A percentile compares a stretch with the other conserved stretches of the same genome.
These are phyloP conservation scores for Ustilago bromivora DNA, from an alignment of 1,284 basidiomycete genomes.

Conservation along the genomic window DNA sequence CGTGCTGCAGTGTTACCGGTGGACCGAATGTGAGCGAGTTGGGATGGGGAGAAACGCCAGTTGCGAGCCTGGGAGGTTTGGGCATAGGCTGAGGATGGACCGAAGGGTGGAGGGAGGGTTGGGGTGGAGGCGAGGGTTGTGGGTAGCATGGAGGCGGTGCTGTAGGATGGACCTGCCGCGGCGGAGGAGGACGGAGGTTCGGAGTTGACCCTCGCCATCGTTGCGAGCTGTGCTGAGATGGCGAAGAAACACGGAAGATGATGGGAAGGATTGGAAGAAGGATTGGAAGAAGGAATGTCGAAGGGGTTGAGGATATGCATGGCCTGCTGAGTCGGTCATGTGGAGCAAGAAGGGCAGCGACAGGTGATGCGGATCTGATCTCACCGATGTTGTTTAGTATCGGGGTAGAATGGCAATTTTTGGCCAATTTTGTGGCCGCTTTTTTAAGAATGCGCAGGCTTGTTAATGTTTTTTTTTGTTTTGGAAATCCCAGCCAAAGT, in stretches of 20 bases:
- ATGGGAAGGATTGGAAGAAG: background rate
- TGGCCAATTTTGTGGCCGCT: background rate
- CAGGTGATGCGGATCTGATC: slow-evolving; percentile 1
- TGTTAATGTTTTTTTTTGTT: background rate
- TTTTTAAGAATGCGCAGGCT: background rate
- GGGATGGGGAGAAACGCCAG: slow-evolving; percentile 54
- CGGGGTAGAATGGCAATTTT: background rate
- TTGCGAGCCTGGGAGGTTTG: slow-evolving; percentile 64
- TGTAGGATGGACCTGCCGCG: slow-evolving; percentile 16
- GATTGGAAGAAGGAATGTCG: background rate
- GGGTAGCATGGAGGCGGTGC: slow-evolving; percentile 26
- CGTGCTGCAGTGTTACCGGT: slow-evolving; percentile 34
- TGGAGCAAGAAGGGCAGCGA: slow-evolving; percentile 1
- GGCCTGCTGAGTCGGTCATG: background rate
- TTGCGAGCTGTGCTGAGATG: background rate
- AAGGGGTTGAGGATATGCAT: background rate
- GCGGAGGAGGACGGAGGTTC: background rate
- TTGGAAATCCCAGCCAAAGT: background rate
- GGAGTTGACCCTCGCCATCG: slow-evolving; percentile 16
- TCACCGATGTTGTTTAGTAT: background rate
- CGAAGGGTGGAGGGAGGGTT: slow-evolving; percentile 40
- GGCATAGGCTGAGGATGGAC: slow-evolving; percentile 47
- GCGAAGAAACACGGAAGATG: background rate
- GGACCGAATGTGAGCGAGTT: slow-evolving; percentile 28
- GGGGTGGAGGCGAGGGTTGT: slow-evolving; percentile 38